Percentiles rank a stretch among this genome's conserved stretches.
phyloP scores from a whole-genome alignment of 148 eudicot species.

The Camellia japonica region DNA sequence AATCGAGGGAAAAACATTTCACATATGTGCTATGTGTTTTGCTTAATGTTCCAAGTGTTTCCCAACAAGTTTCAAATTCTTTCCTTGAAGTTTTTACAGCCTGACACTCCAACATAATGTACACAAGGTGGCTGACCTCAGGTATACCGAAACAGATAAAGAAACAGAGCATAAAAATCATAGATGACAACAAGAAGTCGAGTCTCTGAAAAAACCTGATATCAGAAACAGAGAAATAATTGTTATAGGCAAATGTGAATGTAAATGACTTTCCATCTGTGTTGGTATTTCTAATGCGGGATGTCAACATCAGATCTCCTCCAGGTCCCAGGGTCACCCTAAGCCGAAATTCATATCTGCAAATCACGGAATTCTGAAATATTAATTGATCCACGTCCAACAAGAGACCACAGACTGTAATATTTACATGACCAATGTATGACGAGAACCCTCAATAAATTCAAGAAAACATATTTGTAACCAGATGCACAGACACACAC shows the following conservation, averaged over 20 bases:
- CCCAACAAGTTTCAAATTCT: background rate
- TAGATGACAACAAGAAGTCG: background rate
- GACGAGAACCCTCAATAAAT: background rate
- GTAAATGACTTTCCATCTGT: slow-evolving; percentile 73
- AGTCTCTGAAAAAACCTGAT: slow-evolving; percentile 44
- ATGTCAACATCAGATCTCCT: slow-evolving; percentile 81
- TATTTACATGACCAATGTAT: background rate
- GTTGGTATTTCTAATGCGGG: slow-evolving; percentile 72
- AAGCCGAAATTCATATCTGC: slow-evolving; percentile 74
- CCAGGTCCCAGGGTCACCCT: slow-evolving; percentile 73
- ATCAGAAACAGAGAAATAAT: slow-evolving; percentile 79
- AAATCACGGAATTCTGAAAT: slow-evolving; percentile 7
- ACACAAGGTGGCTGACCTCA: too few relatives aligned
- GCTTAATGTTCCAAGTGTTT: too few relatives aligned
- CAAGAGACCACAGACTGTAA: background rate
- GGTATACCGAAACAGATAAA: too few relatives aligned
- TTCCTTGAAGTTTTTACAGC: background rate
- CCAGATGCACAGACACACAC: too few relatives aligned
- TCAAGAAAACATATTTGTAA: background rate
- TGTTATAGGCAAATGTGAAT: slow-evolving; percentile 83
- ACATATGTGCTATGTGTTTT: too few relatives aligned
- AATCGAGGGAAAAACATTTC: background rate
- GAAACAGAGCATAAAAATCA: background rate
- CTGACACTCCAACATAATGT: background rate
- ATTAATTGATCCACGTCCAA: background rate